Base-by-base conservation (phyloP, 2,329 filamentous ascomycete species). In the Apiospora marii region DNA sequence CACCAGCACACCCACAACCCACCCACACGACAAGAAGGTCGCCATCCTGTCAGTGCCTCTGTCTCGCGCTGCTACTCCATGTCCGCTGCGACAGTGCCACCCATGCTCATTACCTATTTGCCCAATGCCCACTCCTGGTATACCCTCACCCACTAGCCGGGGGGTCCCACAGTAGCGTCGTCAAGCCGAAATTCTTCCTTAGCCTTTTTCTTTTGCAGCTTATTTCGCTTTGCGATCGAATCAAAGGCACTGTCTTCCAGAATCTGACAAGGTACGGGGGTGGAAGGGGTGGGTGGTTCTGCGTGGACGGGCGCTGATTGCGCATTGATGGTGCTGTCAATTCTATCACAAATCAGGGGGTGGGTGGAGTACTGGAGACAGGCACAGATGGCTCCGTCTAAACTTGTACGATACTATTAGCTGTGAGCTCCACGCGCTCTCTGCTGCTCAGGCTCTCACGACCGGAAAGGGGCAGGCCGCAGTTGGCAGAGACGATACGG, bases 151-250 rank as follows among this genome's bases (percentile, higher is more conserved):
- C 73, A 73, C 73, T 68, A 73, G 72, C 68, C 67, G 64, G 72
- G 64, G 72, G 68, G 46, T 68, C 75, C 74, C 74, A 73, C 71
- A 74, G 73, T 74, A 73, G 58, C 58, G 58, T n/a, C 34, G 30
- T n/a, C 58, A 64, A 24, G 34, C 58, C 30, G 12, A 37, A 22
- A 61, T 37, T 19, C 30, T 37, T 12, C 10, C 53, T 74, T 74
- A 37, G 30, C 16, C 19, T 22, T 58, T 34, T 58, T 27, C 12
- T 19, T n/a, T n/a, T 75, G 69, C 73, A 75, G 48, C 74, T 78
- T 77, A 77, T 78, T 77, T 78, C 77, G 77, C 77, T 77, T 75
- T 77, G 27, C 68, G 67, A 68, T 67, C 76, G 74, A 78, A 76
- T 77, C 74, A 76, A 48, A 67, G 61, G 27, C 58, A 64, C 19